Evolutionary conservation across 345 rosid species (phyloP), one percentile per base, ranked within the genome.

Genomic region (Raphanus sativus): DNA sequence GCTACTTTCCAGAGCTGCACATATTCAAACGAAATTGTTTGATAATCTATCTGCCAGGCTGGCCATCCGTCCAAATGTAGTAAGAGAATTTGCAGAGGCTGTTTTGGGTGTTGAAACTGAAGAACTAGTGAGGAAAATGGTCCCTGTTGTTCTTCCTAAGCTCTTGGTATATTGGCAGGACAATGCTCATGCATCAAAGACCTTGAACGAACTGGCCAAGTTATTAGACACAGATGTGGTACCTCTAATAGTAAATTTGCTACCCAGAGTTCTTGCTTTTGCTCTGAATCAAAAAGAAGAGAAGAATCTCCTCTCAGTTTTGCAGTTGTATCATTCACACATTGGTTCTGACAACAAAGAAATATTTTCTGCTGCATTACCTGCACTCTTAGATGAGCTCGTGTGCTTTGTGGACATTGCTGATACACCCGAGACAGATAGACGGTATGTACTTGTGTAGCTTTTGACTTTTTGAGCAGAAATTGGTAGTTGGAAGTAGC

Each of bases 201-300:
- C 86, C 71, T 81, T 94, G 73, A 66, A 77, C 21, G 92, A 90
- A 83, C 77, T 94, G 77, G 91, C 96, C 64, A 88, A 86, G 86
- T 88, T 87, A 76, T 83, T 89, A 76, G 84, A 89, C 78, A 86
- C 82, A 69, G 94, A 89, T 34, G 75, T 86, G 87, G 87, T 85
- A 71, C 90, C 92, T 50, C 85, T 94, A 66, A 82, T 92, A 50
- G 94, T 94, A 72, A 83, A 88, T 81, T 94, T 92, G 97, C 83
- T 92, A 13, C 98, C 98, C 5, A 90, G 89, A 83, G 98, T 94
- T 28, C 98, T 92, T 77, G 92, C 98, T 21, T 90, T 86, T 88
- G 93, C 97, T 77, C 96, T 92, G 61, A 89, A 87, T 84, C 90
- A 77, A 78, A 68, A 85, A 75, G 89, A 92, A 73, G 88, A 86